phyloP scores from a whole-genome alignment of 164 flowering plant genomes.

The Pachysandra terminalis region DNA sequence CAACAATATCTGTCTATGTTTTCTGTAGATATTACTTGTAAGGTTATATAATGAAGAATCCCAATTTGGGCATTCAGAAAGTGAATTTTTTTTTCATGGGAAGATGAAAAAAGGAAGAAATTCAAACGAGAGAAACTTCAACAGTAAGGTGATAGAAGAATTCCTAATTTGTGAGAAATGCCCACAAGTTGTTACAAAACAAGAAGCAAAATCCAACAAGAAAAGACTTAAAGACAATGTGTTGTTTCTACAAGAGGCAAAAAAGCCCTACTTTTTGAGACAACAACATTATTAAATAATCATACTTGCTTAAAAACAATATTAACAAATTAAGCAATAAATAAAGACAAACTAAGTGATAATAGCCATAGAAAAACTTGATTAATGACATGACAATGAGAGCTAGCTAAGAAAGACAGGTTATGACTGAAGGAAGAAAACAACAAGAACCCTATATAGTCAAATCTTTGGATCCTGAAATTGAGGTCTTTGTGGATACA shows the following conservation, averaged over 20 bases:
- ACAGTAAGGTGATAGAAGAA: neutral
- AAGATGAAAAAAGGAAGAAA: neutral
- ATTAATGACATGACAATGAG: no score
- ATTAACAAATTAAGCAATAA: neutral
- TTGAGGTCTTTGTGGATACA: slow-evolving; percentile 4
- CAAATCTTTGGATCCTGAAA: neutral
- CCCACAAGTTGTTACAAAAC: slow-evolving; percentile 16
- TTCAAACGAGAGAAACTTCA: neutral
- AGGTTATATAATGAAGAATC: no score
- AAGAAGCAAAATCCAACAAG: slow-evolving; percentile 13
- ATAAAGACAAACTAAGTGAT: neutral
- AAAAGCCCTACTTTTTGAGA: slow-evolving; percentile 5
- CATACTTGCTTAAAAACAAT: neutral
- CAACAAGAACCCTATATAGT: no score
- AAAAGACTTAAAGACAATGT: slow-evolving; percentile 14
- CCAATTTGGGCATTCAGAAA: no score
- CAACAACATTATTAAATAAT: neutral
- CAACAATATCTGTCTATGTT: no score
- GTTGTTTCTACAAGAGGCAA: slow-evolving; percentile 24
- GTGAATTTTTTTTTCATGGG: no score
- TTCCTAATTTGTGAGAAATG: neutral
- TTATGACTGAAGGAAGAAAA: no score
- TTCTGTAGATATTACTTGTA: no score
- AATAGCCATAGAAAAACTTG: neutral
- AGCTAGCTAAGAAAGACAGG: no score